phyloP scores from a whole-genome alignment of 495 filamentous ascomycete species.

The Saxophila tyrrhenica region DNA sequence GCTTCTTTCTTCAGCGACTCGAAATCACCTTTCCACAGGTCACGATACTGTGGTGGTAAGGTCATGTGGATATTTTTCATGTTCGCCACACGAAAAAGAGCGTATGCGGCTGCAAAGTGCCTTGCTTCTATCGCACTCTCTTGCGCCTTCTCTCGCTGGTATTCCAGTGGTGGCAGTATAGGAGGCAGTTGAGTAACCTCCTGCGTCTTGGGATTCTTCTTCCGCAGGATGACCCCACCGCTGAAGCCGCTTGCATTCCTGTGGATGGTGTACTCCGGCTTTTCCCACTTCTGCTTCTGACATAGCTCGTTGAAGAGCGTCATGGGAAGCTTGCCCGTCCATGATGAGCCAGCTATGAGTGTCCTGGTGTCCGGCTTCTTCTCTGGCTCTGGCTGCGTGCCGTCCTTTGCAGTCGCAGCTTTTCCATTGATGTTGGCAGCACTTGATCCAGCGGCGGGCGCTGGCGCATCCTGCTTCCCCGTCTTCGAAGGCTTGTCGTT shows the following conservation, averaged over 20 bases:
- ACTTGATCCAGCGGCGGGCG: background rate
- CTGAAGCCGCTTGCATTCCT: constrained; percentile 51
- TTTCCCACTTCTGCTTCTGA: constrained; percentile 90
- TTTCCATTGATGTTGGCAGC: constrained; percentile 14
- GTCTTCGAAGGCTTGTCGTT: constrained; percentile 46
- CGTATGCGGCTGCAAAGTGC: constrained; percentile 85
- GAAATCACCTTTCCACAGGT: constrained; percentile 81
- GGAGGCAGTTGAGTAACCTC: constrained; percentile 63
- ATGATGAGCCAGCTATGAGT: constrained; percentile 86
- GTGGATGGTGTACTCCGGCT: constrained; percentile 62
- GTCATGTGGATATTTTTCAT: constrained; percentile 92
- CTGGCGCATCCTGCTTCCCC: constrained; percentile 29
- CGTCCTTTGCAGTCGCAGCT: constrained; percentile 30
- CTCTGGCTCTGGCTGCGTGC: constrained; percentile 41
- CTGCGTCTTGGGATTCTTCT: constrained; percentile 70
- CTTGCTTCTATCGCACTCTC: constrained; percentile 76
- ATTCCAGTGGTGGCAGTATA: constrained; percentile 53
- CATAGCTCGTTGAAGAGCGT: constrained; percentile 89
- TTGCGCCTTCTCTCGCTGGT: constrained; percentile 53
- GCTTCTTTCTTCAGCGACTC: constrained; percentile 66
- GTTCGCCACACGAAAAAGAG: constrained; percentile 79
- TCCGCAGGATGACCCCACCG: constrained; percentile 65
- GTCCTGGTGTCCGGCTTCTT: constrained; percentile 75
- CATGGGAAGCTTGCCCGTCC: constrained; percentile 93
- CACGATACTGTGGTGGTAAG: constrained; percentile 78